Evolutionary conservation across 441 rosid species (phyloP), one percentile per base, ranked within the genome.

Genomic region (Biscutella laevigata): DNA sequence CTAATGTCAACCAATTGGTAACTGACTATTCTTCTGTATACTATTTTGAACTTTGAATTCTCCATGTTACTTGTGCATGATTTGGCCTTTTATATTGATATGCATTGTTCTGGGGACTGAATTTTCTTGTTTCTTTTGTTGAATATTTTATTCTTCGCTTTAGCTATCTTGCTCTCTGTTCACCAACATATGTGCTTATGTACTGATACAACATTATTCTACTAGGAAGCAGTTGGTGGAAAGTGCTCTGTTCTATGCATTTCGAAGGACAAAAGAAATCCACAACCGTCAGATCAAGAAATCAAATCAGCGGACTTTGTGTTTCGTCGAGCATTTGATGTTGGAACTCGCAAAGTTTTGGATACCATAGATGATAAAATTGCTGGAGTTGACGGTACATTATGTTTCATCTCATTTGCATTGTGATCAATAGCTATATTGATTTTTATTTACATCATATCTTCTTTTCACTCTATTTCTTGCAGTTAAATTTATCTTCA

Each of bases 151-250:
- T 39, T 40, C 3, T 25, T 30, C 30, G 11, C 40, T 10, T 14
- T 47, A 27, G 30, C 38, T 48, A 48, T 14, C 40, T 38, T 26
- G 35, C 41, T 60, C 43, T 50, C 20, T 29, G 30, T 6, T 41
- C 22, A 55, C 19, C 30, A 30, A 29, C 22, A 26, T 29, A 12
- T 19, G 44, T 24, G 24, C 29, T 41, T 52, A 4, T 42, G 16
- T 37, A 24, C 52, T 66, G 29, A 67, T 38, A 45, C 14, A 36
- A 19, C 51, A 24, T 45, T 45, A 14, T 52, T 52, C 26, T 57
- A 58, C 65, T 73, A 86, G 98, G 95, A 82, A 74, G 73, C 83
- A 43, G 81, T 90, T 63, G 76, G 83, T 50, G 98, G 98, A 43
- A 90, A 87, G 64, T 90, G 96, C 77, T 70, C 75, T 58, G 89